A percentile compares a stretch with the other conserved stretches of the same genome.
These are phyloP conservation scores for Yarrowia divulgata DNA, from an alignment of 805 yeast genomes.

Conservation along the genomic window DNA sequence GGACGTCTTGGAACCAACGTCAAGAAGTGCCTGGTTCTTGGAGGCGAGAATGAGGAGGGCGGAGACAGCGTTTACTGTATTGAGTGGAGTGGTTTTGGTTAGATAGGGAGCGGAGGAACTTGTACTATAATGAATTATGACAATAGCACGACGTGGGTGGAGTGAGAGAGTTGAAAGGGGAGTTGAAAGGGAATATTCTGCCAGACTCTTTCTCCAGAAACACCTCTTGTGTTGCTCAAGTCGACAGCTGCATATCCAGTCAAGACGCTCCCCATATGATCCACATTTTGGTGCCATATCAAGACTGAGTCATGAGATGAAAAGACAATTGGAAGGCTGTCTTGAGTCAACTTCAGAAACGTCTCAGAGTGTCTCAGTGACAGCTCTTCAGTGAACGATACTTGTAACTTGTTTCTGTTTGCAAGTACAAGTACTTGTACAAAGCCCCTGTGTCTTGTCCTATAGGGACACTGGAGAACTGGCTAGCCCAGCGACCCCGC, in stretches of 20 bases:
- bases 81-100: slow-evolving; percentile 98
- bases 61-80: slow-evolving; percentile 64
- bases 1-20: slow-evolving; percentile 94
- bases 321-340: no score
- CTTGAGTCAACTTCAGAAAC: no score
- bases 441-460: no score
- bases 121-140: slow-evolving; percentile 13
- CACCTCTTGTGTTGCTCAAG: no score
- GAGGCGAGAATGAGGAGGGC: slow-evolving; percentile 47
- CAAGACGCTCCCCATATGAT: neutral
- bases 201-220: no score
- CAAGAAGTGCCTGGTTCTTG: slow-evolving; percentile 77
- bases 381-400: no score
- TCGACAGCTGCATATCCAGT: no score
- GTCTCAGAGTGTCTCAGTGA: no score
- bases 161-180: neutral
- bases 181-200: neutral
- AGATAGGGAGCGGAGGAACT: neutral
- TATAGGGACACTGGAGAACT: no score
- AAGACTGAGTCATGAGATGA: neutral
- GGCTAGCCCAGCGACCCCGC: neutral
- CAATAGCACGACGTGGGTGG: neutral
- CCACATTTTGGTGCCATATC: neutral
- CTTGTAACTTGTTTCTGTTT: no score
- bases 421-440: neutral